phyloP scores from a whole-genome alignment of 805 yeast species.

The Ogataea haglerorum region DNA sequence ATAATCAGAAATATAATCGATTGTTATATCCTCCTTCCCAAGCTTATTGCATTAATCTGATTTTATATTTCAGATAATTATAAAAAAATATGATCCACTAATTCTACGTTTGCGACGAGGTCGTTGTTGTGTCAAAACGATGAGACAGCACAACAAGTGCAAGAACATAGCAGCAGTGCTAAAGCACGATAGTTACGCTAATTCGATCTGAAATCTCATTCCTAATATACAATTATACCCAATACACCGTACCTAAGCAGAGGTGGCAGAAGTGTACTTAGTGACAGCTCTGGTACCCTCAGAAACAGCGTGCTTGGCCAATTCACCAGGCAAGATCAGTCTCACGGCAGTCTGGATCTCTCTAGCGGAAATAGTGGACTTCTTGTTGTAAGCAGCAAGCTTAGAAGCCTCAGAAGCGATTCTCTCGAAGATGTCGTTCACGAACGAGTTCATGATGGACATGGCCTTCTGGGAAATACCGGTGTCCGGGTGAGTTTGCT shows the following conservation, averaged over 20 bases:
- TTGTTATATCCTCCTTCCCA: too few relatives aligned
- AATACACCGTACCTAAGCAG: constrained; percentile 30
- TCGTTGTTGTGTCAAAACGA: not conserved
- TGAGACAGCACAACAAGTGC: not conserved
- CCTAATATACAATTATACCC: constrained; percentile 23
- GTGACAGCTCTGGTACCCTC: constrained; percentile 99
- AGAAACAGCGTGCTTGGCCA: constrained; percentile 97
- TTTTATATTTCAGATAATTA: too few relatives aligned
- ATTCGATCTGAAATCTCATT: constrained; percentile 16
- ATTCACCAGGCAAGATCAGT: constrained; percentile 97
- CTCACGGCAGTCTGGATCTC: constrained; percentile 99
- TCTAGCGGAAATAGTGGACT: constrained; percentile 96
- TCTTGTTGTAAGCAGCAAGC: constrained; percentile 98
- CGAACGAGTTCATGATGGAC: constrained; percentile 98
- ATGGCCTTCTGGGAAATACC: constrained; percentile 99
- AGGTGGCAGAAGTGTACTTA: constrained; percentile 76
- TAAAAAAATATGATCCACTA: too few relatives aligned
- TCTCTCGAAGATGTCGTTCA: constrained; percentile 97
- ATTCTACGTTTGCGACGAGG: too few relatives aligned
- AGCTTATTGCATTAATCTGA: too few relatives aligned
- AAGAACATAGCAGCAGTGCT: too few relatives aligned
- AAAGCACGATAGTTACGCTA: not conserved
- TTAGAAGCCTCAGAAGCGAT: constrained; percentile 97
- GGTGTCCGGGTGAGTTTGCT: constrained; percentile 99
- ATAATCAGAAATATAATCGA: too few relatives aligned